Evolutionary conservation across 148 eudicot species (phyloP).

Genomic region (Rhododendron molle): DNA sequence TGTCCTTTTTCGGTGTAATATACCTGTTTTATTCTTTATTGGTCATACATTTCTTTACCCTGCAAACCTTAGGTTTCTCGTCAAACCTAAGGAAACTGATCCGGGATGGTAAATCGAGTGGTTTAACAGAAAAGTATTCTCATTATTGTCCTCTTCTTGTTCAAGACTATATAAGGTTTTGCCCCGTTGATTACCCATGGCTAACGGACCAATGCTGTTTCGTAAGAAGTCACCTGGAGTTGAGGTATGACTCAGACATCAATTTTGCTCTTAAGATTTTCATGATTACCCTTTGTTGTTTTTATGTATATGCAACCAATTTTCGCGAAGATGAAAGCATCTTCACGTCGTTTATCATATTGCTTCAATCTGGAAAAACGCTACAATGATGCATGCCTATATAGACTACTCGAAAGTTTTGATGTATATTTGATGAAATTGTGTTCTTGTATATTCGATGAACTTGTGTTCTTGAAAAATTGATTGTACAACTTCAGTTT

Average conservation of each 20-base stretch:
- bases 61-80: conserved; percentile 6
- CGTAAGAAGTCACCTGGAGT: conserved; percentile 35
- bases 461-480: background rate
- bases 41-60: background rate
- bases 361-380: background rate
- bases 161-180: conserved; percentile 3
- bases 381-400: background rate
- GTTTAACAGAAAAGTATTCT: background rate
- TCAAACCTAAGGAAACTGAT: conserved; percentile 3
- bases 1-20: background rate
- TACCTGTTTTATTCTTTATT: background rate
- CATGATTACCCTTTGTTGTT: background rate
- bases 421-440: background rate
- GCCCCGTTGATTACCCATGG: conserved; percentile 20
- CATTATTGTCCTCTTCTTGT: background rate
- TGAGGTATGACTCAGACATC: conserved; percentile 39
- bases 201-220: conserved; percentile 26
- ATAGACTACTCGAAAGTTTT: background rate
- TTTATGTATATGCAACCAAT: background rate
- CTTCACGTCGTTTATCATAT: background rate
- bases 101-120: background rate
- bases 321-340: background rate
- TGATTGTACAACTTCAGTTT: background rate
- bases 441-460: background rate
- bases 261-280: background rate